Percentiles rank a stretch among this genome's conserved stretches.
These are phyloP conservation scores for Arthrobotrys pseudoclavata DNA, from an alignment of 2,329 filamentous ascomycete genomes.

Conservation along the genomic window DNA sequence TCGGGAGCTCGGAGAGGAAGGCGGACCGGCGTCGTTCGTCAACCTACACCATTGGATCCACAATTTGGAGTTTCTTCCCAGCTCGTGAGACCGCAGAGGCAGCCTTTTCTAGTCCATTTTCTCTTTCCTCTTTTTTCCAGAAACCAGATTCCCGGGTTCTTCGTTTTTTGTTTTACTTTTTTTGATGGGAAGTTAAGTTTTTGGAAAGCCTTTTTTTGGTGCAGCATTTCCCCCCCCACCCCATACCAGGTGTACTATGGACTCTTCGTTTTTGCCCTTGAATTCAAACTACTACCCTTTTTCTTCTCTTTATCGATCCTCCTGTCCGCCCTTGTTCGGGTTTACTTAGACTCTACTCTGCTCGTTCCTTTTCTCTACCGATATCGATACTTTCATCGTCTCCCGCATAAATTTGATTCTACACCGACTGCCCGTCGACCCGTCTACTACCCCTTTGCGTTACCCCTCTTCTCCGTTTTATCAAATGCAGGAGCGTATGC, in stretches of 20 bases:
- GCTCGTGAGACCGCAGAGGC: constrained; percentile 21
- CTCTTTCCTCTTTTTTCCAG: constrained; percentile 12
- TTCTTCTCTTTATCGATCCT: not conserved
- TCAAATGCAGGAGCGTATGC: constrained; percentile 22
- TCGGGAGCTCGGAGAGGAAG: constrained; percentile 83
- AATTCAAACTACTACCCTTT: not conserved
- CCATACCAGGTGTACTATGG: constrained; percentile 56
- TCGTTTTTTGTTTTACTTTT: constrained; percentile 13
- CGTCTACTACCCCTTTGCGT: not conserved
- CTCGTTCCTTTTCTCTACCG: not conserved
- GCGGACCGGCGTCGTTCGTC: constrained; percentile 85
- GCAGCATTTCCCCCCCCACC: constrained; percentile 32
- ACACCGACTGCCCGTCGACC: too few relatives aligned
- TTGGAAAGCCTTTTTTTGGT: constrained; percentile 37
- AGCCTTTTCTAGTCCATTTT: constrained; percentile 14
- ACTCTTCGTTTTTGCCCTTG: constrained; percentile 12
- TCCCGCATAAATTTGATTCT: constrained; percentile 1
- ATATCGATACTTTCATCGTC: not conserved
- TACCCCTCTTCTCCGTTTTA: not conserved
- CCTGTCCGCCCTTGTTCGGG: not conserved
- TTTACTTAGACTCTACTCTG: constrained; percentile 16
- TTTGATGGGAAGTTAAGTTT: constrained; percentile 21
- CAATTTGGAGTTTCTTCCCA: constrained; percentile 46
- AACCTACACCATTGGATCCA: constrained; percentile 71
- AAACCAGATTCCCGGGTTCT: not conserved